phyloP scores from a whole-genome alignment of 805 yeast genomes.

The Monosporozyma servazzii region DNA sequence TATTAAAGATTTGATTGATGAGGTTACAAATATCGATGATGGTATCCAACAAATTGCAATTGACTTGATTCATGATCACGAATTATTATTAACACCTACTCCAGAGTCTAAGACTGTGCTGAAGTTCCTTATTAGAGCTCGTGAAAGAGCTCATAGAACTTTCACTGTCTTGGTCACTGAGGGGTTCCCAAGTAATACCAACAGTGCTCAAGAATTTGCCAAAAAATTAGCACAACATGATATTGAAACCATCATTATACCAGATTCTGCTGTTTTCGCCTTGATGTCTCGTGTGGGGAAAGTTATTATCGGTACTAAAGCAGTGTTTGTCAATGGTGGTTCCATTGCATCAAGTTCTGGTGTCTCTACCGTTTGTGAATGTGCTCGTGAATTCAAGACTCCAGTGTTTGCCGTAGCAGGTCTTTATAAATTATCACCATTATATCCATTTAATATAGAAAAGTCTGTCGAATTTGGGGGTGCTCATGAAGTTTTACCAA shows the following conservation, averaged over 20 bases:
- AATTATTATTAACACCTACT: slow-evolving; percentile 77
- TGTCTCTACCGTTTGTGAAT: slow-evolving; percentile 85
- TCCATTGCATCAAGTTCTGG: slow-evolving; percentile 83
- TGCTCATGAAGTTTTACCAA: slow-evolving; percentile 37
- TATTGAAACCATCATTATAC: slow-evolving; percentile 82
- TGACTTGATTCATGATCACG: slow-evolving; percentile 90
- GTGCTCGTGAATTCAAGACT: slow-evolving; percentile 91
- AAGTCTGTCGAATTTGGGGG: slow-evolving; percentile 85
- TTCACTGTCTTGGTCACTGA: slow-evolving; percentile 91
- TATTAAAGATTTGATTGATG: slow-evolving; percentile 85
- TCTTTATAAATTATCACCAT: slow-evolving; percentile 81
- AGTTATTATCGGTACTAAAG: slow-evolving; percentile 83
- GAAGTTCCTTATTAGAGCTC: slow-evolving; percentile 77
- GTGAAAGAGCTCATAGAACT: slow-evolving; percentile 63
- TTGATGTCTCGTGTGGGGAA: slow-evolving; percentile 97
- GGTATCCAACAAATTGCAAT: slow-evolving; percentile 85
- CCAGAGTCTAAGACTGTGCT: slow-evolving; percentile 86
- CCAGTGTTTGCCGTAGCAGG: slow-evolving; percentile 97
- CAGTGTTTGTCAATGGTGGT: slow-evolving; percentile 96
- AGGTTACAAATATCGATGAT: slow-evolving; percentile 79
- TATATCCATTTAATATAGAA: slow-evolving; percentile 83
- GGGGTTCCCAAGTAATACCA: slow-evolving; percentile 81
- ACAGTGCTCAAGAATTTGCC: slow-evolving; percentile 69
- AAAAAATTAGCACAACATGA: slow-evolving; percentile 71
- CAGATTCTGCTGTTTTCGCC: slow-evolving; percentile 88